Base-by-base conservation (phyloP, 257 asterid species). In the Solanum sejunctum region DNA sequence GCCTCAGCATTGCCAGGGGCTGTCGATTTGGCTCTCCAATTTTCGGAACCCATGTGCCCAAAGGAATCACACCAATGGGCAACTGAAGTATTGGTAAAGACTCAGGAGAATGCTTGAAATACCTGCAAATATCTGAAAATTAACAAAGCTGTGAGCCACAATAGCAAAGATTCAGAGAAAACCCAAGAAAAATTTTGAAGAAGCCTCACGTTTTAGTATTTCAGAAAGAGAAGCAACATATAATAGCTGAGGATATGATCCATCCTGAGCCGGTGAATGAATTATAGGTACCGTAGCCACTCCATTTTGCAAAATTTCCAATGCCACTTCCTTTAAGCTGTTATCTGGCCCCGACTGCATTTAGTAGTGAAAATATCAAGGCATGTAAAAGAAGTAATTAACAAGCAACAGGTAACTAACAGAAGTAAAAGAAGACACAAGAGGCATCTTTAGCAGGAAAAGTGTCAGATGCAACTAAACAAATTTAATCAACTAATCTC, bases 31-130 rank as follows among this genome's bases (percentile, higher is more conserved):
- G 88, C 88, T 93, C 95, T 84, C 98, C 98, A 87, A 92, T 91
- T 89, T 87, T 89, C 2, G 98, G 99, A 87, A 91, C 96, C 99
- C 99, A 96, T 23, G 99, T 93, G 67, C 98, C 99, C 82, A 95
- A 83, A 58, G 92, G 94, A 82, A 95, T 87, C 56, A 93, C 91
- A 85, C 90, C 85, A 83, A 94, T 90, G 61, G 99, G 98, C 66
- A 89, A 83, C 86, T 93, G 95, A 80, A 96, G 97, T 75, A 91
- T 87, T 10, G 98, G 98, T 47, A 96, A 88, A 43, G 97, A 92
- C 83, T 92, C 89, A 45, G 94, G 92, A 18, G 99, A 94, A 85
- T 93, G 91, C 89, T 92, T 91, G 87, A 94, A 96, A 86, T 93
- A 91, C 45, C 98, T 91, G 87, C 94, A 93, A 86, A 96, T 90